Conservation (phyloP, 139 green algal genomes). For the Volvox reticuliferus region DNA sequence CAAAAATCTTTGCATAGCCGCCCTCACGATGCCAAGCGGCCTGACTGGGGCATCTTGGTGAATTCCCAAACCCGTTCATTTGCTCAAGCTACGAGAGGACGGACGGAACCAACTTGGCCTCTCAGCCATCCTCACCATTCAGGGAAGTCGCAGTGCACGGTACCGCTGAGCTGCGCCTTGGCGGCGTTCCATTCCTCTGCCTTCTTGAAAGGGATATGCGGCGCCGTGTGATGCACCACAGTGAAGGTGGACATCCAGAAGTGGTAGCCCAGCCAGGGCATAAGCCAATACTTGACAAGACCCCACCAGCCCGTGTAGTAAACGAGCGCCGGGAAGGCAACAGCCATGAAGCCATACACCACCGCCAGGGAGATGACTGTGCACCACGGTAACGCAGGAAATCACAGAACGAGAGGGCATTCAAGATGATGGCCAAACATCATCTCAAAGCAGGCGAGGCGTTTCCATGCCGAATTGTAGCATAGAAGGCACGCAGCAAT, state of each 20-base stretch:
- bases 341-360: constrained; percentile 74
- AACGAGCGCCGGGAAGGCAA: constrained; percentile 81
- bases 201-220: constrained; percentile 98
- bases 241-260: constrained; percentile 99
- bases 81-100: too few relatives aligned
- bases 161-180: constrained; percentile 89
- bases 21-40: not conserved
- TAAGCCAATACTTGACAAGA: constrained; percentile 96
- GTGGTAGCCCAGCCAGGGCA: constrained; percentile 98
- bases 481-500: too few relatives aligned
- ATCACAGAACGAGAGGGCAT: too few relatives aligned
- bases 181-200: constrained; percentile 92
- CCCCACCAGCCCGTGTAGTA: constrained; percentile 79
- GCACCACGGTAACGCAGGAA: not conserved
- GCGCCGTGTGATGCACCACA: constrained; percentile 97
- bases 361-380: constrained; percentile 81
- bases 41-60: not conserved
- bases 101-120: too few relatives aligned
- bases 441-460: too few relatives aligned
- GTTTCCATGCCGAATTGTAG: too few relatives aligned
- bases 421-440: too few relatives aligned
- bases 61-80: too few relatives aligned
- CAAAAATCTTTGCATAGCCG: too few relatives aligned
- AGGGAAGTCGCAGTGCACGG: constrained; percentile 98
- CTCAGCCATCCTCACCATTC: constrained; percentile 57